A percentile compares a stretch with the other conserved stretches of the same genome.
Evolutionary conservation across 352 stramenopile species (phyloP).

Genomic region (Phytophthora vignae): DNA sequence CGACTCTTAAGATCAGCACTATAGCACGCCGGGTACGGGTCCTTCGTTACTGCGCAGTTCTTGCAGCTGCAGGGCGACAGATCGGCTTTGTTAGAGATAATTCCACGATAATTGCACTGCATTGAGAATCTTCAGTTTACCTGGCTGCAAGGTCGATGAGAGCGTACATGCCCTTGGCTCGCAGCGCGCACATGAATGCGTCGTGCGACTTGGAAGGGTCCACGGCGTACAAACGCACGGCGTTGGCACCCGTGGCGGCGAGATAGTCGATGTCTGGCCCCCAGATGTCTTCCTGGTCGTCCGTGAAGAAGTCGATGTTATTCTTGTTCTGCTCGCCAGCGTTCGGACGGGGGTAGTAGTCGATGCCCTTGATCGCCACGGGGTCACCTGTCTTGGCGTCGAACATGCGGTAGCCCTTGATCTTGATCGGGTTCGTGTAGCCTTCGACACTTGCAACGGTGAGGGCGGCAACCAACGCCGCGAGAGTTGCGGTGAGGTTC

Average conservation of each 20-base stretch:
- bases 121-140: conserved; percentile 7
- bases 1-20: conserved; percentile 63
- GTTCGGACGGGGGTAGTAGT: conserved; percentile 89
- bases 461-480: conserved; percentile 17
- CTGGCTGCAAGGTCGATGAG: conserved; percentile 66
- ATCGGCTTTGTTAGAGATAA: not conserved
- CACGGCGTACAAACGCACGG: conserved; percentile 85
- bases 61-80: conserved; percentile 39
- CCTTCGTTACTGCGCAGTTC: conserved; percentile 63
- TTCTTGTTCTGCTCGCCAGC: conserved; percentile 67
- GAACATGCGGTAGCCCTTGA: conserved; percentile 81
- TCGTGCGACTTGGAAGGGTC: conserved; percentile 85
- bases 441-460: conserved; percentile 19
- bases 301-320: conserved; percentile 88
- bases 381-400: conserved; percentile 70
- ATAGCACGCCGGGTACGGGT: conserved; percentile 67
- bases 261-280: conserved; percentile 69
- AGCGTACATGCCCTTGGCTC: conserved; percentile 77
- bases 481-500: conserved; percentile 26
- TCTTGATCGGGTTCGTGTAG: conserved; percentile 51
- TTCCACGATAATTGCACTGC: too few species aligned
- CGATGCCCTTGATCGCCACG: conserved; percentile 79
- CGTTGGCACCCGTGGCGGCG: conserved; percentile 71
- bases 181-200: conserved; percentile 89
- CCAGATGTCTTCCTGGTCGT: conserved; percentile 79